Evolutionary conservation across 768 basidiomycete species (phyloP).

Genomic region (Lactarius evosmus): DNA sequence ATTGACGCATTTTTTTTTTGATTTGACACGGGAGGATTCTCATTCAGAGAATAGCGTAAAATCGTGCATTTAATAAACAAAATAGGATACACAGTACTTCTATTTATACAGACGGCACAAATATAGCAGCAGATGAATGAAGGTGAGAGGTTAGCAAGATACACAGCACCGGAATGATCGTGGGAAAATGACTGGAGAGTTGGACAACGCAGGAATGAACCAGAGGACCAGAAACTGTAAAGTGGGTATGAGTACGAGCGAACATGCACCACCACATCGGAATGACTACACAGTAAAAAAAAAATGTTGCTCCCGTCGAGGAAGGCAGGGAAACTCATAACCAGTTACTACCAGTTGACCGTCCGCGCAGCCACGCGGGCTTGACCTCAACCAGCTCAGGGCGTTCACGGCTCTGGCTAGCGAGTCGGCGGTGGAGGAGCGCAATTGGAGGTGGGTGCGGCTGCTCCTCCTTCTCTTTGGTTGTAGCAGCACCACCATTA

Average conservation of each 20-base stretch:
- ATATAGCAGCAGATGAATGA: slow-evolving; percentile 2
- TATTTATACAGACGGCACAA: slow-evolving; percentile 19
- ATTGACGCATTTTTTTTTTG: background rate
- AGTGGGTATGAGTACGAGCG: background rate
- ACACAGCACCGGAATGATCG: background rate
- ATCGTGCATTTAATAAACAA: slow-evolving; percentile 7
- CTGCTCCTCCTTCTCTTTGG: slow-evolving; percentile 6
- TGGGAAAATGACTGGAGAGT: background rate
- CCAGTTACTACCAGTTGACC: slow-evolving; percentile 18
- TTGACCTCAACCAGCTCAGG: slow-evolving; percentile 19
- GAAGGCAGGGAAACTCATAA: background rate
- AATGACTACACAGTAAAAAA: background rate
- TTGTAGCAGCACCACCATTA: background rate
- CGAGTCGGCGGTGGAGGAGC: slow-evolving; percentile 19
- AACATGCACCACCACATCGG: background rate
- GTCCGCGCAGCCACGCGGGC: slow-evolving; percentile 13
- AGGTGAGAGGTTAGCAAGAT: background rate
- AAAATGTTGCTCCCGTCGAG: background rate
- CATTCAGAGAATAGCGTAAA: background rate
- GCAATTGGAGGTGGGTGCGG: background rate
- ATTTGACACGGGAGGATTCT: background rate
- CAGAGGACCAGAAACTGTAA: background rate
- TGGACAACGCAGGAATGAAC: background rate
- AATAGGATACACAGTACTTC: slow-evolving; percentile 16
- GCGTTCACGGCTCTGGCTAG: slow-evolving; percentile 23